Evolutionary conservation across 345 rosid genomes (phyloP).

Genomic region (Populus simonii): DNA sequence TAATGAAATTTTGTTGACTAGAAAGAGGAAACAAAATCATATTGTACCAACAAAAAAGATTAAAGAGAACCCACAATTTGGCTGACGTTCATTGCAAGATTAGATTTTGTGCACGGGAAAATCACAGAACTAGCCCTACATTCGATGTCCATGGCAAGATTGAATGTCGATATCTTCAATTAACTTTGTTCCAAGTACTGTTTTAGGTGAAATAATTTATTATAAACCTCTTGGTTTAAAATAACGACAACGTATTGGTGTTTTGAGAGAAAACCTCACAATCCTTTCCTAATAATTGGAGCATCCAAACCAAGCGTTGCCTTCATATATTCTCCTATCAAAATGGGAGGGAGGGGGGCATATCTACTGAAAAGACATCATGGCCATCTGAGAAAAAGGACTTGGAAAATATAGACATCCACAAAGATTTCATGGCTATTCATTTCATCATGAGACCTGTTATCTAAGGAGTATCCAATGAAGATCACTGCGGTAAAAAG

Average conservation of each 20-base stretch:
- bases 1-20: slow-evolving; percentile 17
- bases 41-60: slow-evolving; percentile 3
- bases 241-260: too few species aligned
- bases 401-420: not conserved
- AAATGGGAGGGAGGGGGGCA: not conserved
- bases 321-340: not conserved
- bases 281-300: too few species aligned
- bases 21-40: slow-evolving; percentile 26
- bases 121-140: not conserved
- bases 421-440: not conserved
- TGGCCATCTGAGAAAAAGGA: not conserved
- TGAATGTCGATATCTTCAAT: too few species aligned
- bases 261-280: too few species aligned
- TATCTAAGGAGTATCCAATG: not conserved
- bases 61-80: slow-evolving; percentile 2
- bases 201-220: too few species aligned
- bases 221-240: too few species aligned
- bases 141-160: too few species aligned
- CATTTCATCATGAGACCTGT: not conserved
- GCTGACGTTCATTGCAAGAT: slow-evolving; percentile 2
- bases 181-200: too few species aligned
- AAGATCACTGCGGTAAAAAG: not conserved
- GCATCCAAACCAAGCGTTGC: too few species aligned
- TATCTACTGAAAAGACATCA: not conserved
- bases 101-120: not conserved